Base-by-base conservation (phyloP, 2,329 filamentous ascomycete genomes). In the Pseudogymnoascus sp. region DNA sequence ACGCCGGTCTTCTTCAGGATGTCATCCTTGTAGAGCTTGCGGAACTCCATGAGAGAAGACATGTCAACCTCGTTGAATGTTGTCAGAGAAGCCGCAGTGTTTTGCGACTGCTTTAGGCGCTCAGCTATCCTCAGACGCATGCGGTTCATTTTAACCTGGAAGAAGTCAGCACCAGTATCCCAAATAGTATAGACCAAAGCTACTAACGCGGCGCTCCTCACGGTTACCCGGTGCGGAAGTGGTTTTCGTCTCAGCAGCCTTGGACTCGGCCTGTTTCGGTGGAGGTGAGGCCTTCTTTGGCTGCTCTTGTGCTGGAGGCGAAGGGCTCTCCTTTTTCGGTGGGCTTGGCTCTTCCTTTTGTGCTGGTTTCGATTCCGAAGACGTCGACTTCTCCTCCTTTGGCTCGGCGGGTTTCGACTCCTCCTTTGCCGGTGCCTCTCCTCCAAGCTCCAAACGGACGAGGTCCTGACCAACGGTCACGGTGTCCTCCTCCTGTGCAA, bases 51-150 rank as follows among this genome's bases (percentile, higher is more conserved):
- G 60, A 99, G 82, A 21, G 89, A 91, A 33, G 93, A 96, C 95
- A 99, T 99, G 76, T 99, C 95, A 66, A 99, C 95, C 78, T 97
- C 93, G 77, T 99, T 97, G 84, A 99, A 99, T 26, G 95, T 99
- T 59, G 95, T 97, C 62, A 99, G 82, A 3, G 95, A 96, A 50
- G 95, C 95, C 61, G 95, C 93, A 1, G 95, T 97, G 80, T 99
- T 99, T 76, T 99, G 95, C 19, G 95, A 97, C 76, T 99, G 95
- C 86, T 99, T 99, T 68, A 99, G 85, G 70, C 95, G 92, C 81
- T 99, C 95, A 61, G 95, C 91, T 70, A 97, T 99, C 66, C 95
- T 88, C 66, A 97, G 86, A 68, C 95, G 92, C 95, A 99, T 99
- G 68, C 95, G 91, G 82, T 97, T 97, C 95, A 99, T 99, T 84